Base-by-base conservation (phyloP, 2,329 filamentous ascomycete species). In the Didymellaceae sp. region DNA sequence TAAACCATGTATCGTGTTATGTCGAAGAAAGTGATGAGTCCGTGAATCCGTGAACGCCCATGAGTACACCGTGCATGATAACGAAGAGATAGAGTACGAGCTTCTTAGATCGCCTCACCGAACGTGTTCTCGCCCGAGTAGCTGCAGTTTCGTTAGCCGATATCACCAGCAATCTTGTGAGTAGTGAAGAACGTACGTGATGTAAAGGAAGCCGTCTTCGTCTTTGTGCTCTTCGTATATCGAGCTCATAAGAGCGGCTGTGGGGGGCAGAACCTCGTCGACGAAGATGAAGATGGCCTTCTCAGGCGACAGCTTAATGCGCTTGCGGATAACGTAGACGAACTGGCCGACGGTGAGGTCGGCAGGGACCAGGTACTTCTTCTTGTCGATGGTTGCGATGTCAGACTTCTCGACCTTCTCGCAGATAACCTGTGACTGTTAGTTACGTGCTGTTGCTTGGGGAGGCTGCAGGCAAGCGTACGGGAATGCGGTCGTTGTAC, bases 211-310 rank as follows among this genome's bases (percentile, higher is more conserved):
- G 41, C 90, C 91, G 69, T 86, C 84, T 75, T 87, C 85, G 67
- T 86, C 84, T 82, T 99, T 97, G 86, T 99, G 94, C 78, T 97
- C 93, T 78, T 99, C 94, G 76, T 99, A 99, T 79, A 99, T 97
- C 77, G 90, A 95, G 82, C 91, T 96, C 94, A 99, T 99, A 45
- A 99, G 86, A 52, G 94, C 94, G 53, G 94, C 94, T 7, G 94
- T 97, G 2, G 94, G 94, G 42, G 94, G 94, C 48, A 99, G 84
- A 42, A 97, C 93, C 80, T 97, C 94, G 75, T 97, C 93, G 72
- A 99, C 94, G 79, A 97, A 99, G 84, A 99, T 97, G 84, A 99
- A 99, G 81, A 99, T 99, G 74, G 94, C 94, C 85, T 99, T 99
- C 82, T 99, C 94, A 24, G 94, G 94, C 46, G 91, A 96, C 65